Conservation (phyloP, 148 eudicot species). For the Camellia lanceoleosa region DNA sequence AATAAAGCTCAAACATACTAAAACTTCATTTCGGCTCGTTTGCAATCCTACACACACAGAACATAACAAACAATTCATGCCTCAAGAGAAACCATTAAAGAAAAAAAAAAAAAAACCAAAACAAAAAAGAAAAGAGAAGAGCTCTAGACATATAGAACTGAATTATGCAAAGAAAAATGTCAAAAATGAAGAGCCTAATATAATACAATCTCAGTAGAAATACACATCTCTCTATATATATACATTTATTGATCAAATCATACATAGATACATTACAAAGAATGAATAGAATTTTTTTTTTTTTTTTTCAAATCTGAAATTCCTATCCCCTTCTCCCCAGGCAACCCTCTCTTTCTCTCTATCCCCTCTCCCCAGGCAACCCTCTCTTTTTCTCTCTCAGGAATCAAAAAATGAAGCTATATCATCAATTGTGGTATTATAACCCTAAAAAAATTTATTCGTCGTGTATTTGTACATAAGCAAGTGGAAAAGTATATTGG, state of each 20-base stretch:
- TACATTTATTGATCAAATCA: constrained; percentile 16
- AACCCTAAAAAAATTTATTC: background rate
- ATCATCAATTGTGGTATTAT: background rate
- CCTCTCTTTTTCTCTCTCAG: background rate
- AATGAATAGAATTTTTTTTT: constrained; percentile 12
- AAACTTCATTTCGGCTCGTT: no score
- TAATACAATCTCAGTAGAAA: background rate
- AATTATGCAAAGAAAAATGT: background rate
- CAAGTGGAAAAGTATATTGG: background rate
- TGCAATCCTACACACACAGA: no score
- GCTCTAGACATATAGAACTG: no score
- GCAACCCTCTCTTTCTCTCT: background rate
- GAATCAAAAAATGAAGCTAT: background rate
- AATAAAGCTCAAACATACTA: no score
- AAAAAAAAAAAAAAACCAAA: no score
- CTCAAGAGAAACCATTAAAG: no score
- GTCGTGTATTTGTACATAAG: background rate
- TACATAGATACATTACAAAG: constrained; percentile 19
- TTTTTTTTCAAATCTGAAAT: background rate
- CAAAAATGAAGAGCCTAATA: background rate
- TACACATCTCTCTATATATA: constrained; percentile 1
- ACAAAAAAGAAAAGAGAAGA: no score
- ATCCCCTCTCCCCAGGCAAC: background rate
- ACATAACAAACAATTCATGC: no score
- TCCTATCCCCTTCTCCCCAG: background rate